A percentile compares a stretch with the other conserved stretches of the same genome.
Evolutionary conservation across 768 basidiomycete species (phyloP).

Genomic region (Chiua virens): DNA sequence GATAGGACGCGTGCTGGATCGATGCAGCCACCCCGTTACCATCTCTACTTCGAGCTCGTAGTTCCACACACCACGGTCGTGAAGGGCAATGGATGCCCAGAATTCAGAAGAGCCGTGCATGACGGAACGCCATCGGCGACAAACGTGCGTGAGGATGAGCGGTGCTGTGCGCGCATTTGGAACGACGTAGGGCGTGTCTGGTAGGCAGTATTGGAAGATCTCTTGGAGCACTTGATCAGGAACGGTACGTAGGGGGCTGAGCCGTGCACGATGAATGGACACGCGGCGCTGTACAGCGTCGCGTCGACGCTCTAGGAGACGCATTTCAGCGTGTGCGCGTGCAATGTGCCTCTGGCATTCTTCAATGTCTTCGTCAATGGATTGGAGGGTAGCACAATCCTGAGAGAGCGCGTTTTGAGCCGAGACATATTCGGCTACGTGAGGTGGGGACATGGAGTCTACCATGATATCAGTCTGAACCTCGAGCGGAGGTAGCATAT

Average conservation of each 20-base stretch:
- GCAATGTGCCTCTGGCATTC: constrained; percentile 17
- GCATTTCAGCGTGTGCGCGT: constrained; percentile 13
- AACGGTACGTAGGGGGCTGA: constrained; percentile 29
- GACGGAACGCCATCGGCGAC: constrained; percentile 33
- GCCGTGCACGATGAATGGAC: constrained; percentile 23
- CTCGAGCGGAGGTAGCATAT: not conserved
- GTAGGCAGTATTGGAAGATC: constrained; percentile 30
- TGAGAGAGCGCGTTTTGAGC: constrained; percentile 18
- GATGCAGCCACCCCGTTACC: constrained; percentile 23
- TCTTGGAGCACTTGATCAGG: constrained; percentile 35
- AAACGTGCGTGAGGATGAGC: constrained; percentile 33
- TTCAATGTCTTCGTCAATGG: constrained; percentile 16
- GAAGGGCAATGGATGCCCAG: constrained; percentile 30
- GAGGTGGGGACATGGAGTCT: constrained; percentile 24
- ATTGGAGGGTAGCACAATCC: constrained; percentile 16
- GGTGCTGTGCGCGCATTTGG: constrained; percentile 27
- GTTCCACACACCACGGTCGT: constrained; percentile 33
- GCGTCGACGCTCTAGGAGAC: constrained; percentile 21
- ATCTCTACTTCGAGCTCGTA: constrained; percentile 25
- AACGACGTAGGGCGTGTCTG: constrained; percentile 18
- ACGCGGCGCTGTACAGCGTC: constrained; percentile 14
- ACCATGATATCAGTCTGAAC: constrained; percentile 12
- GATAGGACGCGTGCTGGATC: constrained; percentile 21
- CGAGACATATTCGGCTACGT: constrained; percentile 15
- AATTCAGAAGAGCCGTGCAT: constrained; percentile 30